These are phyloP conservation scores for Cryomyces minteri DNA, from an alignment of 495 filamentous ascomycete species.

Conservation along the genomic window DNA sequence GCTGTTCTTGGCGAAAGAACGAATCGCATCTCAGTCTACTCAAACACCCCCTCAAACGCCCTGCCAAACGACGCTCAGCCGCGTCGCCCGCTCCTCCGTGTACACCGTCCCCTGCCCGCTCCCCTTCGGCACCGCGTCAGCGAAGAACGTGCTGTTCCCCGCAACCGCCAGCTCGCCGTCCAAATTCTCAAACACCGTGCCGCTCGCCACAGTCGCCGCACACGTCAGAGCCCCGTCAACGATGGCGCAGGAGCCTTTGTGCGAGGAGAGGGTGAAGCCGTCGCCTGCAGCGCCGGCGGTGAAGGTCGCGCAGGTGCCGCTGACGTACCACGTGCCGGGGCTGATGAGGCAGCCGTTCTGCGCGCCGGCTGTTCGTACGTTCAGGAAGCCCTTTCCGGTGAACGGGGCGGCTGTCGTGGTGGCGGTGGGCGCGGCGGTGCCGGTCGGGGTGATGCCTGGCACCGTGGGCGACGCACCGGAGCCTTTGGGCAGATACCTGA, in stretches of 20 bases:
- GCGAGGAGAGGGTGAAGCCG: constrained; percentile 14
- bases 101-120: constrained; percentile 7
- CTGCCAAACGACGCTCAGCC: not conserved
- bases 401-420: constrained; percentile 29
- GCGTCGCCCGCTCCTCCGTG: not conserved
- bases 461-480: constrained; percentile 8
- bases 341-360: constrained; percentile 53
- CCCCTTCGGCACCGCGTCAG: constrained; percentile 14
- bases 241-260: constrained; percentile 17
- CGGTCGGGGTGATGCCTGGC: not conserved
- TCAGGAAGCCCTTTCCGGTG: constrained; percentile 37
- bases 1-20: no score
- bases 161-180: constrained; percentile 9
- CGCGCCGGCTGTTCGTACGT: constrained; percentile 29
- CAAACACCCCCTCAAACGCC: not conserved
- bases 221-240: constrained; percentile 12
- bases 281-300: constrained; percentile 10
- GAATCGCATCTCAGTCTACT: not conserved
- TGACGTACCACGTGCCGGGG: constrained; percentile 47
- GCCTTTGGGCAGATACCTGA: constrained; percentile 50
- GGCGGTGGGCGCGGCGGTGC: constrained; percentile 18
- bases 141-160: constrained; percentile 11
- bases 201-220: constrained; percentile 7
- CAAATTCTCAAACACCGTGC: constrained; percentile 10
- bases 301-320: constrained; percentile 54